A percentile compares a stretch with the other conserved stretches of the same genome.
phyloP scores from a whole-genome alignment of 305 asterid species.

The Withania somnifera region DNA sequence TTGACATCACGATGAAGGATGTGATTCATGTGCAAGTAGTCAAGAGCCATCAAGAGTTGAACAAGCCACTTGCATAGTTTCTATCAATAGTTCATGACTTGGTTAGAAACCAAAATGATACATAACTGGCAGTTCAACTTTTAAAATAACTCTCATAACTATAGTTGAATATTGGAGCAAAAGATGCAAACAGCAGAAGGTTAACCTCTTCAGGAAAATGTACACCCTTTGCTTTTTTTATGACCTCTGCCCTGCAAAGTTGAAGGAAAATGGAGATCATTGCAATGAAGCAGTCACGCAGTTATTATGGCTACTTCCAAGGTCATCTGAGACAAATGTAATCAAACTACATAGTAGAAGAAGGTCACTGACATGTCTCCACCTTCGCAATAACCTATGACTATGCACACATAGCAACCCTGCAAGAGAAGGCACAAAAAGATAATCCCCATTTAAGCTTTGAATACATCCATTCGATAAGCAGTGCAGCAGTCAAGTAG shows the following conservation, averaged over 20 bases:
- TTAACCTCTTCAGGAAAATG: slow-evolving; percentile 82
- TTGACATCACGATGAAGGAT: slow-evolving; percentile 95
- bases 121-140: not conserved
- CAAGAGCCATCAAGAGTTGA: slow-evolving; percentile 89
- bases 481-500: not conserved
- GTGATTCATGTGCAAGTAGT: slow-evolving; percentile 71
- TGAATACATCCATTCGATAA: not conserved
- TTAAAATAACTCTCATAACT: not conserved
- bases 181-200: not conserved
- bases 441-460: not conserved
- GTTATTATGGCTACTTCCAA: not conserved
- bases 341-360: not conserved
- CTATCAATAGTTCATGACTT: slow-evolving; percentile 23
- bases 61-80: slow-evolving; percentile 88
- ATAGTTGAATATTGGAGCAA: not conserved
- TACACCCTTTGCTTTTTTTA: slow-evolving; percentile 58
- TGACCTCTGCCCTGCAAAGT: slow-evolving; percentile 71
- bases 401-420: slow-evolving; percentile 96
- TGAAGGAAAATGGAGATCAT: slow-evolving; percentile 8
- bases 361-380: slow-evolving; percentile 76
- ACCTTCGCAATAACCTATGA: slow-evolving; percentile 92
- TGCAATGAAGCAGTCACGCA: not conserved
- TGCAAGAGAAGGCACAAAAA: slow-evolving; percentile 24
- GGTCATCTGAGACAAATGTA: not conserved
- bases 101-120: slow-evolving; percentile 3